Evolutionary conservation across 2,329 filamentous ascomycete species (phyloP), one percentile per base, ranked within the genome.

Genomic region (Sporothrix variecibatus): DNA sequence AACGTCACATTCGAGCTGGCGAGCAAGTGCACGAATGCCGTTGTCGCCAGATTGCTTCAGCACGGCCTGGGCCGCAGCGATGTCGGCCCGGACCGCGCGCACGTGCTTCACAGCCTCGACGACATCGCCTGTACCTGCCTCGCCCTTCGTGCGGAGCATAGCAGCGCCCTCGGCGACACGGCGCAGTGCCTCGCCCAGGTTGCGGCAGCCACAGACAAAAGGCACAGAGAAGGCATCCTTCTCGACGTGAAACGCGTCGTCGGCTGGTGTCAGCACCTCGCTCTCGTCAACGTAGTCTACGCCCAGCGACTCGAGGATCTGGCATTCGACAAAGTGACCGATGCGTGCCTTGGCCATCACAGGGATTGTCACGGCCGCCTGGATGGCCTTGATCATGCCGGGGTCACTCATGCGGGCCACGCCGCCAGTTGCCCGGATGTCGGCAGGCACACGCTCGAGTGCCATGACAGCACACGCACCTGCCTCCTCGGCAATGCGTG

Each of bases 301-400:
- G 76, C 94, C 95, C 72, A 98, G 91, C 74, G 94, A 91, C 87
- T 98, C 93, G 81, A 99, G 93, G 85, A 99, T 97, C 91, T 95
- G 95, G 86, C 95, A 98, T 87, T 99, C 96, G 80, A 98, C 95
- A 78, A 98, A 95, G 86, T 99, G 96, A 51, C 96, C 96, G 82
- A 98, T 99, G 81, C 96, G 90, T 31, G 95, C 95, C 86, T 99
- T 99, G 77, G 96, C 96, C 96, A 99, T 98, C 83, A 99, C 96
- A 79, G 96, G 96, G 80, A 98, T 98, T 72, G 95, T 98, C 65
- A 98, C 96, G 56, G 94, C 91, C 2, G 88, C 90, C 90, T 98
- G 97, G 82, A 99, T 98, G 83, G 95, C 93, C 84, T 93, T 92
- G 88, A 98, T 98, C 89, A 98, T 93, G 79, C 88, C 86, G 1